Evolutionary conservation across 805 yeast genomes (phyloP).

Genomic region (Ogataea minuta): DNA sequence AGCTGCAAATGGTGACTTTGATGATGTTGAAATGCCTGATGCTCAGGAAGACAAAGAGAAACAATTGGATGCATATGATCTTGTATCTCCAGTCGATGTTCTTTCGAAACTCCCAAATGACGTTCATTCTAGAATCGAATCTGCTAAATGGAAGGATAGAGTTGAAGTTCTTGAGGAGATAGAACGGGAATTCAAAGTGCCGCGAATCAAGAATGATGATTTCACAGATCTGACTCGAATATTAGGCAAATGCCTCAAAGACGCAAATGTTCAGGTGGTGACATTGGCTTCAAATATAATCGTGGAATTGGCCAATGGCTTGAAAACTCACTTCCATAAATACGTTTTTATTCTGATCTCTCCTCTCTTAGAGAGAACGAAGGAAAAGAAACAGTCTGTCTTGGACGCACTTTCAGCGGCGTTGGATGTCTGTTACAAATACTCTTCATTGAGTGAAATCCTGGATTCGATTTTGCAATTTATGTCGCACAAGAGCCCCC

Average conservation of each 20-base stretch:
- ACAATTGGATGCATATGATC: constrained; percentile 62
- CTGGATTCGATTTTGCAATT: constrained; percentile 58
- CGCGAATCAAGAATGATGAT: constrained; percentile 57
- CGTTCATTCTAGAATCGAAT: constrained; percentile 50
- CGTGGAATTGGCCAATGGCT: constrained; percentile 61
- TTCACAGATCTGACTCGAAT: constrained; percentile 60
- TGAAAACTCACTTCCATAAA: constrained; percentile 53
- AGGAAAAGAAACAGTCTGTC: constrained; percentile 82
- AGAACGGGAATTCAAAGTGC: constrained; percentile 47
- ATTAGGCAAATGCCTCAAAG: constrained; percentile 74
- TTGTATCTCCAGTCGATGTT: constrained; percentile 69
- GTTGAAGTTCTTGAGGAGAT: constrained; percentile 78
- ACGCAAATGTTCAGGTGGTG: constrained; percentile 86
- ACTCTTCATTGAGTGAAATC: constrained; percentile 51
- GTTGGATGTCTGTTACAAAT: constrained; percentile 58
- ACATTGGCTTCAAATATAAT: constrained; percentile 71
- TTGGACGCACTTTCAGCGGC: constrained; percentile 67
- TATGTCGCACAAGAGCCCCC: constrained; percentile 80
- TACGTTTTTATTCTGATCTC: constrained; percentile 52
- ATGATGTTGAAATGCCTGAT: constrained; percentile 40
- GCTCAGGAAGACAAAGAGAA: constrained; percentile 25
- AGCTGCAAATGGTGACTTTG: constrained; percentile 27
- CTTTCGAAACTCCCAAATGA: constrained; percentile 64
- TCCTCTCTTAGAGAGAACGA: constrained; percentile 75
- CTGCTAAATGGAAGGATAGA: constrained; percentile 88